A percentile compares a stretch with the other conserved stretches of the same genome.
These are phyloP conservation scores for Kwoniella botswanensis DNA, from an alignment of 768 basidiomycete species.

Conservation along the genomic window DNA sequence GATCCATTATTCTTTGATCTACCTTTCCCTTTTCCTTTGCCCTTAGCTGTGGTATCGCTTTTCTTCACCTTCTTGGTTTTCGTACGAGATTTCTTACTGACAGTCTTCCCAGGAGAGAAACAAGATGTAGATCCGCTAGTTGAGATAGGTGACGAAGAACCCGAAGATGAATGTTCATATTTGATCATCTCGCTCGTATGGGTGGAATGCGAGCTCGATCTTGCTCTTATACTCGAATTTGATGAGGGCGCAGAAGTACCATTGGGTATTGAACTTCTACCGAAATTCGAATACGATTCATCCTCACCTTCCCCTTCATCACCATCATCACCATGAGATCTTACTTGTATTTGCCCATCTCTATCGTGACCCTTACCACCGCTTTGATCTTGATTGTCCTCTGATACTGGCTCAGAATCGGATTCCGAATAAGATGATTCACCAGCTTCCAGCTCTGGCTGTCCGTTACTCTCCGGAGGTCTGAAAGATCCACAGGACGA, in stretches of 20 bases:
- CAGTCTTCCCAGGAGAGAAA: background rate
- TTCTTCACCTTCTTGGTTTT: slow-evolving; percentile 1
- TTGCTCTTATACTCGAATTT: background rate
- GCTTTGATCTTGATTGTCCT: background rate
- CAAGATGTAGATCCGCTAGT: background rate
- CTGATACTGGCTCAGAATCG: slow-evolving; percentile 1
- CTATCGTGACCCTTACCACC: background rate
- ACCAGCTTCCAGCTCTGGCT: slow-evolving; percentile 4
- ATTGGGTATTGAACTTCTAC: background rate
- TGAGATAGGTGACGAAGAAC: background rate
- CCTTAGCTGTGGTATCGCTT: background rate
- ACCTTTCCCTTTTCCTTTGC: background rate
- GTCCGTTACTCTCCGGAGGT: background rate
- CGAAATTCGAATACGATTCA: too few species aligned
- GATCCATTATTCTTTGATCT: background rate
- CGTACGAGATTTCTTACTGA: background rate
- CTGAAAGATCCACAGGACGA: background rate
- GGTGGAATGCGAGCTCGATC: background rate
- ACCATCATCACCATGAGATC: background rate
- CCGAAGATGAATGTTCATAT: background rate
- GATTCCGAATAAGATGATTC: slow-evolving; percentile 11
- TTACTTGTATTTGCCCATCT: background rate
- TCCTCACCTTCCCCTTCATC: background rate
- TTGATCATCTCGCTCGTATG: slow-evolving; percentile 3
- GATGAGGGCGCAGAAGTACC: background rate